These are phyloP conservation scores for Aspergillus hiratsukae DNA, from an alignment of 2,329 filamentous ascomycete species.

Conservation along the genomic window DNA sequence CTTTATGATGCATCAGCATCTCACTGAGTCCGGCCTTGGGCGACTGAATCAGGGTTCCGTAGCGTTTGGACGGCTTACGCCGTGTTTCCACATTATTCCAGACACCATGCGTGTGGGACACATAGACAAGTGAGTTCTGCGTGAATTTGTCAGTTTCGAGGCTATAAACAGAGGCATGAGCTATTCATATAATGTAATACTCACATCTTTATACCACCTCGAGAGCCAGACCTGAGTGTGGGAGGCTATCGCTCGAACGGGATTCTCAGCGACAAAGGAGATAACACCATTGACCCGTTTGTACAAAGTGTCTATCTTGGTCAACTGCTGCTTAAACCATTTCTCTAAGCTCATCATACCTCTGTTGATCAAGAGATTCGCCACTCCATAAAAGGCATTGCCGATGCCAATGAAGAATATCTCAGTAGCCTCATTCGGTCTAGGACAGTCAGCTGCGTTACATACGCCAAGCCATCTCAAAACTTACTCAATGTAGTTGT, in stretches of 20 bases:
- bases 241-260: conserved; percentile 74
- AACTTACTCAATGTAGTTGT: conserved; percentile 80
- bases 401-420: conserved; percentile 86
- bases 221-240: conserved; percentile 64
- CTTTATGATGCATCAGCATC: conserved; percentile 53
- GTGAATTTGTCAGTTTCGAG: conserved; percentile 2
- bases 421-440: conserved; percentile 62
- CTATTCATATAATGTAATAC: conserved; percentile 8
- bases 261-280: conserved; percentile 72
- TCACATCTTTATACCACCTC: conserved; percentile 72
- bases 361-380: conserved; percentile 72
- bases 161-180: neutral
- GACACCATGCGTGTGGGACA: conserved; percentile 68
- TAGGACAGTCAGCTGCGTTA: conserved; percentile 16
- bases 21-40: conserved; percentile 46
- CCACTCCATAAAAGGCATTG: conserved; percentile 79
- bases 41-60: conserved; percentile 51
- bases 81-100: conserved; percentile 63
- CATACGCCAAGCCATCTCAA: neutral
- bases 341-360: conserved; percentile 45
- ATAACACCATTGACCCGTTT: conserved; percentile 66
- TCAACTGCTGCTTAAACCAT: conserved; percentile 6
- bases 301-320: conserved; percentile 53
- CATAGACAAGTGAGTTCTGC: conserved; percentile 70
- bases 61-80: conserved; percentile 53